These are phyloP conservation scores for Colletotrichum costaricense DNA, from an alignment of 2,329 filamentous ascomycete species.

Conservation along the genomic window DNA sequence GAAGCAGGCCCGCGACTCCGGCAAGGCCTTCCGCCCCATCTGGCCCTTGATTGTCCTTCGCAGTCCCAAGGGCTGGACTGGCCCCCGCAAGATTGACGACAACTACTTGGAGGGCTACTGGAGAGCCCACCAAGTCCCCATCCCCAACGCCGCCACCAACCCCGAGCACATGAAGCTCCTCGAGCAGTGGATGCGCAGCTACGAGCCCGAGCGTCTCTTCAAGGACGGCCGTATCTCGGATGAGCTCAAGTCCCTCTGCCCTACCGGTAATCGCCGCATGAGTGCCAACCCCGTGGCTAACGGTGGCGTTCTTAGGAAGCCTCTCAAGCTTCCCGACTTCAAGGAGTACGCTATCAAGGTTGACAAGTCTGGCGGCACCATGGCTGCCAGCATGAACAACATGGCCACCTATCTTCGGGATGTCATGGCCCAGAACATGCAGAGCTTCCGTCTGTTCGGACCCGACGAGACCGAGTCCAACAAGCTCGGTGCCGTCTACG, in stretches of 20 bases:
- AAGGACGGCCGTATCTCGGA: conserved; percentile 70
- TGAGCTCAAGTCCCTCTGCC: conserved; percentile 73
- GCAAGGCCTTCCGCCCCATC: conserved; percentile 75
- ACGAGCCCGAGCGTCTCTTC: conserved; percentile 79
- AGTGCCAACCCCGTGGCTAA: conserved; percentile 82
- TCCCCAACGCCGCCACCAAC: conserved; percentile 76
- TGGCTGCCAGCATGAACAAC: conserved; percentile 74
- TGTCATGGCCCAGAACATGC: conserved; percentile 71
- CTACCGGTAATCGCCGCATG: conserved; percentile 75
- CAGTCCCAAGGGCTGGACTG: conserved; percentile 85
- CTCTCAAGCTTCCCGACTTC: conserved; percentile 78
- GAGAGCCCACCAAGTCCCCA: conserved; percentile 82
- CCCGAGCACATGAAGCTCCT: conserved; percentile 73
- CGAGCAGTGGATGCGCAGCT: conserved; percentile 82
- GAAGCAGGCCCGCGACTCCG: conserved; percentile 76
- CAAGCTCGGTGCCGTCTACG: conserved; percentile 78
- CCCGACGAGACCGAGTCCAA: conserved; percentile 87
- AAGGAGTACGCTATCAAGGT: conserved; percentile 73
- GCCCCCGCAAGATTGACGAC: conserved; percentile 76
- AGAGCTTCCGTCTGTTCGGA: conserved; percentile 80
- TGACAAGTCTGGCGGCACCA: conserved; percentile 67
- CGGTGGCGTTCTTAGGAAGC: conserved; percentile 74
- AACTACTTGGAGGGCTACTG: conserved; percentile 82
- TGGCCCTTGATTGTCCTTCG: conserved; percentile 86
- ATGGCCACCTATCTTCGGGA: conserved; percentile 76